A percentile compares a stretch with the other conserved stretches of the same genome.
Evolutionary conservation across 345 rosid genomes (phyloP).

Genomic region (Dipteronia sinensis): DNA sequence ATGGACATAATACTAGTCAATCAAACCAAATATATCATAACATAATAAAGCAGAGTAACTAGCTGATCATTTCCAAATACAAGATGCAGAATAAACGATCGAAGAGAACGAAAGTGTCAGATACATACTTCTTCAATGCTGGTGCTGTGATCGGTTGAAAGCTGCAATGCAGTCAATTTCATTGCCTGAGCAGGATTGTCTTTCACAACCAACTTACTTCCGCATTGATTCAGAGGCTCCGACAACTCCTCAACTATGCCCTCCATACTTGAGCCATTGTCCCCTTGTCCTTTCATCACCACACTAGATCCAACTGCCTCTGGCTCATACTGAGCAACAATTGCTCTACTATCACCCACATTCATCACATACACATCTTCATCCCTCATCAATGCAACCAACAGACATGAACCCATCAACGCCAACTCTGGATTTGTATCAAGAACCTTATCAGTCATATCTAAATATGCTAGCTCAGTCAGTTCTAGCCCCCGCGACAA

Average conservation of each 20-base stretch:
- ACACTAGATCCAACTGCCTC: conserved; percentile 47
- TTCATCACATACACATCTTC: conserved; percentile 98
- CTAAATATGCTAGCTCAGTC: conserved; percentile 81
- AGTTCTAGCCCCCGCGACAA: conserved; percentile 80
- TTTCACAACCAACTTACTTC: conserved; percentile 27
- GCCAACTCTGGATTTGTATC: conserved; percentile 91
- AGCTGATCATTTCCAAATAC: neutral
- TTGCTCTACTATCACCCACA: conserved; percentile 96
- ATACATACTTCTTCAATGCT: conserved; percentile 90
- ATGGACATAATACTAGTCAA: conserved; percentile 3
- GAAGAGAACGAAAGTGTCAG: conserved; percentile 4
- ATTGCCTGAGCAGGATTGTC: conserved; percentile 41
- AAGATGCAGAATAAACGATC: conserved; percentile 14
- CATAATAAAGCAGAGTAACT: neutral
- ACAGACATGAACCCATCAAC: conserved; percentile 93
- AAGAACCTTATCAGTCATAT: conserved; percentile 92
- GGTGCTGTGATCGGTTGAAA: conserved; percentile 94
- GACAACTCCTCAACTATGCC: conserved; percentile 49
- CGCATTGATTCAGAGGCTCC: conserved; percentile 27
- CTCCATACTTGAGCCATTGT: conserved; percentile 42
- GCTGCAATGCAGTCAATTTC: conserved; percentile 79
- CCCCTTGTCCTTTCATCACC: conserved; percentile 22
- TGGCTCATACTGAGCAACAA: conserved; percentile 75
- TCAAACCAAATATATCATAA: neutral
- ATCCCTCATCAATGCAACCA: conserved; percentile 92